Conservation (phyloP, 2,329 filamentous ascomycete species). For the Aulographum hederae region DNA sequence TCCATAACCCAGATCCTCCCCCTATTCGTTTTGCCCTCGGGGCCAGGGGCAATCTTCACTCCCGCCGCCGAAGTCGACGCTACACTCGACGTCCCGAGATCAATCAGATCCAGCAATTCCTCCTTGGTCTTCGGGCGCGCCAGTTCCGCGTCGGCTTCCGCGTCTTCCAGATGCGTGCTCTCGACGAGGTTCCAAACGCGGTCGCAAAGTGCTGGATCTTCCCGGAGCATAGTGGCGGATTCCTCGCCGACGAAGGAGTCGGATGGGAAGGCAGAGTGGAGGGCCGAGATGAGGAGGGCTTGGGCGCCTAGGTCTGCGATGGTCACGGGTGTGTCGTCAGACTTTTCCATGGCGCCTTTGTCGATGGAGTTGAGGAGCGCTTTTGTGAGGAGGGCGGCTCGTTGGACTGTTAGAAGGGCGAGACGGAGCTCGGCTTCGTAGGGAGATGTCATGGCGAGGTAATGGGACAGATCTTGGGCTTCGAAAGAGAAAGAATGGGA, state of each 20-base stretch:
- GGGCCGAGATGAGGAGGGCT: slow-evolving; percentile 38
- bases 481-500: too few species aligned
- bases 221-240: slow-evolving; percentile 32
- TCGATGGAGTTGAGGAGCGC: slow-evolving; percentile 28
- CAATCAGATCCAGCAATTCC: slow-evolving; percentile 44
- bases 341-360: slow-evolving; percentile 35
- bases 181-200: slow-evolving; percentile 28
- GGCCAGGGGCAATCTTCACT: slow-evolving; percentile 7
- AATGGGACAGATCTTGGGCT: too few species aligned
- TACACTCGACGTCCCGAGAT: too few species aligned
- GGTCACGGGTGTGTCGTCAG: slow-evolving; percentile 41
- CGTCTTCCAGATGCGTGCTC: slow-evolving; percentile 16
- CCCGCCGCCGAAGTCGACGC: too few species aligned
- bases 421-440: slow-evolving; percentile 11
- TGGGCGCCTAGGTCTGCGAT: slow-evolving; percentile 47
- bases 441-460: too few species aligned
- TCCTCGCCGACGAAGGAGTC: slow-evolving; percentile 47
- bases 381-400: slow-evolving; percentile 40
- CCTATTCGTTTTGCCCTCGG: slow-evolving; percentile 10
- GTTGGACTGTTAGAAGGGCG: slow-evolving; percentile 28
- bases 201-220: slow-evolving; percentile 27
- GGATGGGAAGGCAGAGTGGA: slow-evolving; percentile 33
- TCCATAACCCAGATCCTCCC: slow-evolving; percentile 41
- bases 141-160: slow-evolving; percentile 16
- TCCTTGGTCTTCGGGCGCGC: slow-evolving; percentile 26